These are phyloP conservation scores for Elsinoe ampelina DNA, from an alignment of 2,329 filamentous ascomycete species.

Conservation along the genomic window DNA sequence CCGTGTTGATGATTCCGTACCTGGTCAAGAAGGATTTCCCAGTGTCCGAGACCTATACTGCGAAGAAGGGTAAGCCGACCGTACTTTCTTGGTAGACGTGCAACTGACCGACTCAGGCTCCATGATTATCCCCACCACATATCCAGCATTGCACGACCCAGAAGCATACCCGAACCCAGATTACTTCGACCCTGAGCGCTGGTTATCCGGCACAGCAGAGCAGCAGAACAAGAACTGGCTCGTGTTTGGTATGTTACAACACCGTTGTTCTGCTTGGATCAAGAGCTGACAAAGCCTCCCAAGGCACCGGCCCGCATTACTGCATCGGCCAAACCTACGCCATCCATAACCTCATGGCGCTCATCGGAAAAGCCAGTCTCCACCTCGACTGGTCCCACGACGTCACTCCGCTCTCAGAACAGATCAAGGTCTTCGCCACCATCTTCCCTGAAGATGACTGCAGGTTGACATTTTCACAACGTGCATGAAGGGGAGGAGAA, in stretches of 20 bases:
- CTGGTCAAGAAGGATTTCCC: conserved; percentile 91
- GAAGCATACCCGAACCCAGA: conserved; percentile 89
- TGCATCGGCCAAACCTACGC: conserved; percentile 92
- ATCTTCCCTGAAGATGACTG: conserved; percentile 74
- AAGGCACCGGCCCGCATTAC: conserved; percentile 69
- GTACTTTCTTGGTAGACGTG: background rate
- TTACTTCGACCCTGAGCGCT: conserved; percentile 79
- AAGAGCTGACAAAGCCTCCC: background rate
- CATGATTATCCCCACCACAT: conserved; percentile 90
- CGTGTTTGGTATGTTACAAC: conserved; percentile 65
- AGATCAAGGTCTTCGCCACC: conserved; percentile 96
- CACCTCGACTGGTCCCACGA: conserved; percentile 72
- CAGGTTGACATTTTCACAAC: conserved; percentile 2
- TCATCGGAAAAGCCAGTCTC: conserved; percentile 75
- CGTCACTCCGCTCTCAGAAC: conserved; percentile 72
- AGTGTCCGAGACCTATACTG: conserved; percentile 77
- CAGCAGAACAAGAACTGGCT: conserved; percentile 92
- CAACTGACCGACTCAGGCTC: conserved; percentile 42
- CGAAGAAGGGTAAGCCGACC: conserved; percentile 59
- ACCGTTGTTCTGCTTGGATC: background rate
- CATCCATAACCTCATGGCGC: conserved; percentile 74
- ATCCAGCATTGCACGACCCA: conserved; percentile 81
- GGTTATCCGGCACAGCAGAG: conserved; percentile 83
- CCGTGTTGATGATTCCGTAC: conserved; percentile 96
- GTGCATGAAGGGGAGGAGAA: background rate